Evolutionary conservation across 2,329 filamentous ascomycete genomes (phyloP), one percentile per base, ranked within the genome.

Genomic region (Pyricularia sp.): DNA sequence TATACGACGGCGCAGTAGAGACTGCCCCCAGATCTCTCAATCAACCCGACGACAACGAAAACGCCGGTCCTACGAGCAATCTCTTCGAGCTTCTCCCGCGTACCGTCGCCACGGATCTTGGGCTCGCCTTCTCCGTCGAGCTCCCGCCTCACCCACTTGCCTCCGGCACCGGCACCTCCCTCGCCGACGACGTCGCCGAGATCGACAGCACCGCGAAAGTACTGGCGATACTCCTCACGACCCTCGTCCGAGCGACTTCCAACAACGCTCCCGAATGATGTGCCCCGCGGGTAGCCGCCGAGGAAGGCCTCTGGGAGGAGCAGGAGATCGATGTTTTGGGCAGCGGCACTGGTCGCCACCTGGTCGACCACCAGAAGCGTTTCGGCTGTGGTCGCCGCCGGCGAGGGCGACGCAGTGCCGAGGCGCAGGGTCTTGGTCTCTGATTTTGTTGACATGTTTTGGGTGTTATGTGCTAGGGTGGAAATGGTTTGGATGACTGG

Each of bases 301-400:
- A 97, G 85, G 76, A 93, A 97, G 26, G 94, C 94, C 81, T 98
- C 94, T 0, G 94, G 94, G 71, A 97, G 94, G 68, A 97, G 87
- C 31, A 97, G 84, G 66, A 97, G 84, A 77, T 95, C 83, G 58
- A 86, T 80, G 3, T 75, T 73, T 69, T 80, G 75, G 0, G 77
- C 73, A 3, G 89, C 86, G n/a, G 93, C 93, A 50, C 83, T 80
- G 28, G 80, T 80, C 42, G 91, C 89, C 17, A 91, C 87, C 12
- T 77, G 73, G 74, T 88, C 84, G 67, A 97, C 85, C 50, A 89
- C 85, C 7, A 79, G 75, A 69, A 97, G 85, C 0, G 93, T 96
- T 42, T 85, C 81, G 28, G 80, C 66, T 0, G 82, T 84, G 20
- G 83, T 85, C 67, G 81, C 71, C 69, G 81, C 80, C 2, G 85